Base-by-base conservation (phyloP, 2,329 filamentous ascomycete genomes). In the Exophiala spinifera region DNA sequence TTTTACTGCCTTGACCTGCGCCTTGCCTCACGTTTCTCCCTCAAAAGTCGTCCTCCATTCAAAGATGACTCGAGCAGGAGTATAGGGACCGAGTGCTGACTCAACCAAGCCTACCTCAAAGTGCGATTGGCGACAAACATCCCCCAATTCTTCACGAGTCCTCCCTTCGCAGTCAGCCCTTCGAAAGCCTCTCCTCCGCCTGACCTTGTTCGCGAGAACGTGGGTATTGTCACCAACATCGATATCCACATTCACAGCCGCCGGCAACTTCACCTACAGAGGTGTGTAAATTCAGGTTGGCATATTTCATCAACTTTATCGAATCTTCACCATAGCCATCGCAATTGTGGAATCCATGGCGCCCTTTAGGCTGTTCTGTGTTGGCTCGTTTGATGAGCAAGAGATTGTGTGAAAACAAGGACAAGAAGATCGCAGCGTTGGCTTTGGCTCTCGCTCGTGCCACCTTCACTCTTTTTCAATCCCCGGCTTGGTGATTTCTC, bases 311-410 rank as follows among this genome's bases (percentile, higher is more conserved):
- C 45, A 23, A 21, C 42, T 33, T 25, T 25, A 40, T 25, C n/a
- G 23, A 25, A 33, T 34, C 25, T 23, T 19, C 13, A 57, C 28
- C 28, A 31, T 39, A 54, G 33, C 36, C 44, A 34, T 49, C 25
- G 34, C 19, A 19, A 42, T 51, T 47, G 42, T 50, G 47, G 55
- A 56, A 56, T 56, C 59, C 55, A 64, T 64, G 62, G 62, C 61
- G 58, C 55, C 54, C 39, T 56, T 58, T 55, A 49, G 50, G 56
- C 57, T 51, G 46, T 49, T 47, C 33, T 58, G 46, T 53, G 47
- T 42, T 50, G 58, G 54, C 61, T 61, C 55, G 51, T 55, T 54
- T 48, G 53, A 55, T 54, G 56, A 47, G 56, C 55, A 55, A 49
- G 53, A 51, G 37, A 44, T 54, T 56, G 62, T 61, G 59, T 64